Base-by-base conservation (phyloP, 1,284 basidiomycete genomes). In the Austroboletus novae-zelandiae region DNA sequence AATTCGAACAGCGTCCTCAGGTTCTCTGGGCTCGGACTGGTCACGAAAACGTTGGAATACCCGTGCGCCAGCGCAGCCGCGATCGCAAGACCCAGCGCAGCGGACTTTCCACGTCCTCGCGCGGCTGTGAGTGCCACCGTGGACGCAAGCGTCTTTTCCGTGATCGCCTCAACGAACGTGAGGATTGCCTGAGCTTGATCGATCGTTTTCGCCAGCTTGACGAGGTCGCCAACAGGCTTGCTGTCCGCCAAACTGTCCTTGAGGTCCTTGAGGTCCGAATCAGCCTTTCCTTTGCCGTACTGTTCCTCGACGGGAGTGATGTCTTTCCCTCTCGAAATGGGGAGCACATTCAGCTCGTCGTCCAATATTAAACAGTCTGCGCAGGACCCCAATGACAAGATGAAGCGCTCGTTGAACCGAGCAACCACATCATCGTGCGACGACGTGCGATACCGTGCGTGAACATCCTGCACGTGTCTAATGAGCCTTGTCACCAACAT, bases 1-100 rank as follows among this genome's bases (percentile, higher is more conserved):
- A 99, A 99, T 58, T 98, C 94, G 67, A 98, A 99, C n/a, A 98
- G 69, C 0, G 96, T 99, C 73, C 91, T 94, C 72, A 99, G 75
- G 71, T 99, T 99, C 71, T 98, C 96, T 1, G 97, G 97, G 65
- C 89, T 94, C 1, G 97, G 97, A 64, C 91, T 95, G 5, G 97
- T 99, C 45, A 99, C 94, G 67, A 99, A 99, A 55, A 99, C 94
- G 71, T 99, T 99, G 50, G 92, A 91, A 70, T 99, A 99, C 17
- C 94, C 94, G 65, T 98, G 91, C 1, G 89, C 91, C 18, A 99
- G 77, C 1, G 97, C 94, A 14, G 94, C 90, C 7, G 96, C 90
- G 51, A 99, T 93, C 1, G 94, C 91, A 40, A 99, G 76, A 46
- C 97, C 97, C 13, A 99, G 77, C 1, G 96, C 92, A 5, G 97